Evolutionary conservation across 306 rosid genomes (phyloP).

Genomic region (Castanea mollissima): DNA sequence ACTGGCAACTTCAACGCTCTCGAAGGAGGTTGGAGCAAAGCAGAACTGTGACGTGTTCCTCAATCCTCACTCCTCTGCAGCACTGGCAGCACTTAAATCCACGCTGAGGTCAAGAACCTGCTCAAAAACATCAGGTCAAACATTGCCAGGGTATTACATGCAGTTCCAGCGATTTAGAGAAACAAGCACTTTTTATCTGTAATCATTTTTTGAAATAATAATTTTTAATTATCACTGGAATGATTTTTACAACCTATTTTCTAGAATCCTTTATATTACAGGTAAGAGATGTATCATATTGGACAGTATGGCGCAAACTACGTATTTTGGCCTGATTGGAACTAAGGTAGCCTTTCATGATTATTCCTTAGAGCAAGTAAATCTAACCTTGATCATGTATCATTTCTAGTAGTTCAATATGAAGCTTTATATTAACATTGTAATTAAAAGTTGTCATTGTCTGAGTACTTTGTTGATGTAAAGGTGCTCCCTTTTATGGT

Average conservation of each 20-base stretch:
- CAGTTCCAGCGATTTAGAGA: constrained; percentile 16
- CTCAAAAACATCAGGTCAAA: constrained; percentile 15
- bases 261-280: too few relatives aligned
- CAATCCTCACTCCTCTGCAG: constrained; percentile 77
- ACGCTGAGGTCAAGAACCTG: constrained; percentile 88
- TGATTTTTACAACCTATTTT: background rate
- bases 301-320: too few relatives aligned
- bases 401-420: background rate
- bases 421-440: background rate
- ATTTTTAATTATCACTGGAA: background rate
- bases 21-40: background rate
- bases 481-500: background rate
- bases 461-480: background rate
- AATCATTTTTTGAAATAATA: background rate
- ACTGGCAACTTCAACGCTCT: background rate
- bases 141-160: background rate
- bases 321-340: background rate
- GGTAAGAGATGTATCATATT: too few relatives aligned
- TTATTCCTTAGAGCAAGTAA: background rate
- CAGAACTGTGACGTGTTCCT: background rate
- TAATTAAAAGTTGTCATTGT: background rate
- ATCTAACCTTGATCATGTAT: too few relatives aligned
- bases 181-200: background rate
- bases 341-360: background rate
- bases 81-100: constrained; percentile 97